These are phyloP conservation scores for Phanerochaete sordida DNA, from an alignment of 768 basidiomycete species.

Conservation along the genomic window DNA sequence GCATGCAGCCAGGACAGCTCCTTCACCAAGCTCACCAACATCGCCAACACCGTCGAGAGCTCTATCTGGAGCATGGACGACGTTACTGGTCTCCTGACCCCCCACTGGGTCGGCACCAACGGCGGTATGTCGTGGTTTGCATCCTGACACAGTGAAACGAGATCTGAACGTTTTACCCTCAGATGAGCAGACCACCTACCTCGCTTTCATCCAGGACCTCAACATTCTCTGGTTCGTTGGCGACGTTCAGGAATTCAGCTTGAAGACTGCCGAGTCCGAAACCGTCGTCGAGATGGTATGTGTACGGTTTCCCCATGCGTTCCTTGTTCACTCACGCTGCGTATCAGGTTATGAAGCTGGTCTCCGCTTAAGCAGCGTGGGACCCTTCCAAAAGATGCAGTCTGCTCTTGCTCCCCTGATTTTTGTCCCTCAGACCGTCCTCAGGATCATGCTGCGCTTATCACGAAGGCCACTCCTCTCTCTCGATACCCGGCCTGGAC, in stretches of 20 bases:
- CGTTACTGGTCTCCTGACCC: background rate
- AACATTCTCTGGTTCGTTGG: constrained; percentile 2
- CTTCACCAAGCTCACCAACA: background rate
- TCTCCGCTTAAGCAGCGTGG: background rate
- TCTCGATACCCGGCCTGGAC: background rate
- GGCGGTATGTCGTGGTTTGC: background rate
- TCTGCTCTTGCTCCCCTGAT: too few relatives aligned
- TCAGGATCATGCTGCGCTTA: too few relatives aligned
- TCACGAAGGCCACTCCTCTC: background rate
- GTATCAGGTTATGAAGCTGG: background rate
- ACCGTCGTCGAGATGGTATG: constrained; percentile 1
- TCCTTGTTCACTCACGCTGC: background rate
- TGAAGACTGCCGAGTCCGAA: background rate
- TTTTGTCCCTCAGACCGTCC: too few relatives aligned
- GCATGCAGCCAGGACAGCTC: background rate
- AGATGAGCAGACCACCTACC: background rate
- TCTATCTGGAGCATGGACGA: constrained; percentile 7
- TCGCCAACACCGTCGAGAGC: background rate
- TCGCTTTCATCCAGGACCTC: background rate
- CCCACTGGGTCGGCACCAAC: constrained; percentile 3
- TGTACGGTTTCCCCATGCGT: background rate
- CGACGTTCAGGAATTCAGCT: background rate
- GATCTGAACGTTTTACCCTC: background rate
- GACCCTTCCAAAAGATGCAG: too few relatives aligned
- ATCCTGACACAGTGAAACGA: background rate